phyloP scores from a whole-genome alignment of 2,329 filamentous ascomycete species.

The Mycogone perniciosa region DNA sequence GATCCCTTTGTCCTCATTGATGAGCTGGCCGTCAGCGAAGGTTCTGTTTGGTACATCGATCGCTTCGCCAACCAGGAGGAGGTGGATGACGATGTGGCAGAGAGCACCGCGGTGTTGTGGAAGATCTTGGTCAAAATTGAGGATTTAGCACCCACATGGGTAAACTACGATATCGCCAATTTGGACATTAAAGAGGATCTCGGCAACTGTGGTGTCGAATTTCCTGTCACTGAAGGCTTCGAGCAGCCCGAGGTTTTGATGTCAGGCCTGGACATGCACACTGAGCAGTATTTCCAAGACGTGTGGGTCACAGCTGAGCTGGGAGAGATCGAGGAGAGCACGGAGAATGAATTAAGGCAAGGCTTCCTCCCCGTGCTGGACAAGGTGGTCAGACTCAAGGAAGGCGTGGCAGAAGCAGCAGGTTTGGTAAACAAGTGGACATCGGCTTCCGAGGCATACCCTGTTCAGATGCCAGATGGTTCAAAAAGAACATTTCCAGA shows the following conservation, averaged over 20 bases:
- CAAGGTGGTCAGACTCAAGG: background rate
- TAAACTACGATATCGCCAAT: conserved; percentile 21
- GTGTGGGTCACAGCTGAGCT: conserved; percentile 15
- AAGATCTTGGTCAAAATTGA: conserved; percentile 19
- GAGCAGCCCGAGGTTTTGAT: conserved; percentile 11
- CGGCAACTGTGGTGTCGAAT: conserved; percentile 15
- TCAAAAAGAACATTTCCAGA: conserved; percentile 16
- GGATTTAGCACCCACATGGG: conserved; percentile 12
- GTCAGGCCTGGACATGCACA: conserved; percentile 12
- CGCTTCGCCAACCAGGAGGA: conserved; percentile 15
- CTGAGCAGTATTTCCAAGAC: background rate
- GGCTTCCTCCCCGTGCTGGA: background rate
- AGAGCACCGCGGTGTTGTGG: conserved; percentile 17
- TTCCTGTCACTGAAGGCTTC: conserved; percentile 12
- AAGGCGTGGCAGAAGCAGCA: background rate
- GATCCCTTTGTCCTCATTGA: conserved; percentile 18
- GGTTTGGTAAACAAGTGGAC: conserved; percentile 1
- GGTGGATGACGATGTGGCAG: conserved; percentile 13
- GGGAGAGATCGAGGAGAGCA: conserved; percentile 18
- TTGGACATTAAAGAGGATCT: conserved; percentile 17
- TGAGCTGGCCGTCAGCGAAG: conserved; percentile 6
- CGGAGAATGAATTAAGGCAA: conserved; percentile 9
- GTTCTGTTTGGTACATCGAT: conserved; percentile 19
- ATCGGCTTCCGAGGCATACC: background rate
- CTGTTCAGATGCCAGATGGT: conserved; percentile 13